phyloP scores from a whole-genome alignment of 2,329 filamentous ascomycete species.

The Reticulascus tulasneorum region DNA sequence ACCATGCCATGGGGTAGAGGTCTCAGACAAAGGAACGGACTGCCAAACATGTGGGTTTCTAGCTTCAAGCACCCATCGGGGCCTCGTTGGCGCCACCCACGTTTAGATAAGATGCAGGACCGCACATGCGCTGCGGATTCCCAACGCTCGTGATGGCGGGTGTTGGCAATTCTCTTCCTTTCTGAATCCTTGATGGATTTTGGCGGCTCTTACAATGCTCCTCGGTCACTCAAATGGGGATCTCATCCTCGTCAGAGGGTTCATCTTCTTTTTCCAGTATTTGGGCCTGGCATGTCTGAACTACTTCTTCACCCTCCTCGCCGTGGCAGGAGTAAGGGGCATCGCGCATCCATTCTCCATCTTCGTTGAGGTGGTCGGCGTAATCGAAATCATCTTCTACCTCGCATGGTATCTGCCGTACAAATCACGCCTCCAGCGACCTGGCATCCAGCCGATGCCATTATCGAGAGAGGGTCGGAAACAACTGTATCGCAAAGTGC shows the following conservation, averaged over 20 bases:
- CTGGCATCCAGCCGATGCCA: slow-evolving; percentile 35
- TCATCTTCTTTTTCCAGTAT: slow-evolving; percentile 10
- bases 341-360: slow-evolving; percentile 20
- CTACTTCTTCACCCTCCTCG: slow-evolving; percentile 17
- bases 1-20: too few relatives aligned
- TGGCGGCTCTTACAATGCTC: slow-evolving; percentile 3
- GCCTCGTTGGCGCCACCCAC: too few relatives aligned
- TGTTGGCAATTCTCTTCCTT: background rate
- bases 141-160: too few relatives aligned
- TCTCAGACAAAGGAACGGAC: too few relatives aligned
- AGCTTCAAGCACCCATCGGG: too few relatives aligned
- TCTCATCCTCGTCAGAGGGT: slow-evolving; percentile 10
- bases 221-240: slow-evolving; percentile 9
- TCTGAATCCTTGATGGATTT: background rate
- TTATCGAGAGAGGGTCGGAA: slow-evolving; percentile 44
- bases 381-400: slow-evolving; percentile 39
- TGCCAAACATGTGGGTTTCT: too few relatives aligned
- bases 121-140: too few relatives aligned
- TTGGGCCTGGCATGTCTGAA: slow-evolving; percentile 12
- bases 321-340: slow-evolving; percentile 16
- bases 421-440: slow-evolving; percentile 29
- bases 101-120: too few relatives aligned
- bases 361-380: slow-evolving; percentile 15
- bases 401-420: slow-evolving; percentile 38
- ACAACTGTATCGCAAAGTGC: slow-evolving; percentile 53